phyloP scores from a whole-genome alignment of 2,329 filamentous ascomycete genomes.

The Phialophora expanda region DNA sequence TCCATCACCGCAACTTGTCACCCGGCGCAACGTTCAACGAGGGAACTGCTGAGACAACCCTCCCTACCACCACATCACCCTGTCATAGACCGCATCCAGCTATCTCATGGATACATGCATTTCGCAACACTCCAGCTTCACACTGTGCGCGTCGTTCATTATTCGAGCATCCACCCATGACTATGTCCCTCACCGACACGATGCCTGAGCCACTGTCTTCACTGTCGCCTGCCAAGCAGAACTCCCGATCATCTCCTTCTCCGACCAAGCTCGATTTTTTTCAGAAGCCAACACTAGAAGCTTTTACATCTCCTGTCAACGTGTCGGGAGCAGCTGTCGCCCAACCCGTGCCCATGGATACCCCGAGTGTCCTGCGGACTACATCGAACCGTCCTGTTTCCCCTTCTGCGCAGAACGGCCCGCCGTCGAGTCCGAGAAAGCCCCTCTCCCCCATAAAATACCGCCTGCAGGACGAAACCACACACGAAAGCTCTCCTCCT shows the following conservation, averaged over 20 bases:
- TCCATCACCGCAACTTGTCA: conserved; percentile 21
- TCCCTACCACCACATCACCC: conserved; percentile 22
- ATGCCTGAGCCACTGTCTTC: conserved; percentile 51
- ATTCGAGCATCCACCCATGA: conserved; percentile 15
- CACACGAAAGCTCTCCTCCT: conserved; percentile 34
- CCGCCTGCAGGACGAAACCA: conserved; percentile 35
- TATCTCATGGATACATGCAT: conserved; percentile 26
- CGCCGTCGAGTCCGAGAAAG: conserved; percentile 37
- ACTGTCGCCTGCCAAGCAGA: conserved; percentile 51
- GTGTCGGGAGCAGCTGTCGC: conserved; percentile 24
- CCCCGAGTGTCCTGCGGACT: conserved; percentile 37
- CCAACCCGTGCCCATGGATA: conserved; percentile 38
- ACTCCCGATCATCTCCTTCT: conserved; percentile 46
- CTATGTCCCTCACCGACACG: conserved; percentile 27
- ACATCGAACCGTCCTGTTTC: conserved; percentile 36
- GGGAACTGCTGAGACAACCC: conserved; percentile 4
- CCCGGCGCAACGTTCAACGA: conserved; percentile 19
- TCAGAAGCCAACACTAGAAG: conserved; percentile 33
- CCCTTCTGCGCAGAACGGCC: conserved; percentile 21
- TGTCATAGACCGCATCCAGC: conserved; percentile 21
- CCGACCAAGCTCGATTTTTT: conserved; percentile 40
- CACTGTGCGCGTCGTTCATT: conserved; percentile 6
- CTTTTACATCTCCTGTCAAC: conserved; percentile 24
- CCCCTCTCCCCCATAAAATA: conserved; percentile 40
- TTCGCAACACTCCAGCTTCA: conserved; percentile 13